Percentiles rank a stretch among this genome's conserved stretches.
These are phyloP conservation scores for Saposhnikovia divaricata DNA, from an alignment of 129 eudicot species.

Conservation along the genomic window DNA sequence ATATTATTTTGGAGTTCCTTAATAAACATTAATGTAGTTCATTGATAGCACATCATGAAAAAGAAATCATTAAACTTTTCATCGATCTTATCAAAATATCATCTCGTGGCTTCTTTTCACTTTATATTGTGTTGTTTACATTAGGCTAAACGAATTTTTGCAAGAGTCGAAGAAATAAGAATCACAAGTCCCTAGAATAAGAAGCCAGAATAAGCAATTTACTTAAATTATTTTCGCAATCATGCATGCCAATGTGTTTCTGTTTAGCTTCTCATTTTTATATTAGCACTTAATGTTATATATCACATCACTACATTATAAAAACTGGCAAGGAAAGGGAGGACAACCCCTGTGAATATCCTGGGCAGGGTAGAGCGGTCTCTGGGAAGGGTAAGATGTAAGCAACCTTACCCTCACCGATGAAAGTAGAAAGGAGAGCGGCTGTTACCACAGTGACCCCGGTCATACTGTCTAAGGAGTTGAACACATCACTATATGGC, in stretches of 20 bases:
- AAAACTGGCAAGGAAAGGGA: too few species aligned
- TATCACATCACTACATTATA: too few species aligned
- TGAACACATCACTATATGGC: background rate
- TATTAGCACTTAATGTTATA: too few species aligned
- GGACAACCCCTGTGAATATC: too few species aligned
- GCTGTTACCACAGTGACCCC: background rate
- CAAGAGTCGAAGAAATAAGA: background rate
- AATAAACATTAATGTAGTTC: background rate
- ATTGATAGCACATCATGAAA: background rate
- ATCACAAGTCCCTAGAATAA: background rate
- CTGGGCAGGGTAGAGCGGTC: too few species aligned
- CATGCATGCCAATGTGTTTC: too few species aligned
- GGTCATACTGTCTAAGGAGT: background rate
- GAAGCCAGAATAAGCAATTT: background rate
- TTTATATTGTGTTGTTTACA: background rate
- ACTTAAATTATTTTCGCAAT: too few species aligned
- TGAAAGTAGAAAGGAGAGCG: background rate
- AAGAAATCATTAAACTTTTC: background rate
- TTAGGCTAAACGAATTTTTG: background rate
- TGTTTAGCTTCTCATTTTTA: too few species aligned
- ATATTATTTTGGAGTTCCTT: background rate
- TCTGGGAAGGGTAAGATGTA: too few species aligned
- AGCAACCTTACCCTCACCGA: background rate
- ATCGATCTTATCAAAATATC: background rate
- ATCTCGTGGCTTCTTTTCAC: background rate